phyloP scores from a whole-genome alignment of 768 basidiomycete genomes.

The Boletales sp. region DNA sequence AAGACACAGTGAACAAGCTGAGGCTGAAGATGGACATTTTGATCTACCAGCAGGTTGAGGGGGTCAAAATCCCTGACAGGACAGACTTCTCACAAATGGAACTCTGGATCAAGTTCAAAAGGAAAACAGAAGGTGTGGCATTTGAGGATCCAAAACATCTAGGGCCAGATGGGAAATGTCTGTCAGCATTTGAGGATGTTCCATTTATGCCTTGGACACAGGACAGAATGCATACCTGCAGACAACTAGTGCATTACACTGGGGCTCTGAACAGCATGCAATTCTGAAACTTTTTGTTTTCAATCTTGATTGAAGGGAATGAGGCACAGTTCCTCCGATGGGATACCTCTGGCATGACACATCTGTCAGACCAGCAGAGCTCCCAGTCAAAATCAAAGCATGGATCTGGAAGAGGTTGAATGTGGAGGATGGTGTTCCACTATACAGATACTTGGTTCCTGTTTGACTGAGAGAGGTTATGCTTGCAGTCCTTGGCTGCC shows the following conservation, averaged over 20 bases:
- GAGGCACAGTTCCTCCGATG: conserved; percentile 32
- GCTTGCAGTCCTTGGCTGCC: background rate
- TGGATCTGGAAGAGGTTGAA: background rate
- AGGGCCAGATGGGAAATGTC: background rate
- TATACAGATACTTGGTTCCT: background rate
- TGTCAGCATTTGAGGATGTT: background rate
- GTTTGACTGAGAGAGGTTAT: background rate
- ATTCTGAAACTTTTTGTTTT: conserved; percentile 32
- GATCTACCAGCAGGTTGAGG: background rate
- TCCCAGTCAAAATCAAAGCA: no score
- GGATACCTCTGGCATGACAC: conserved; percentile 23
- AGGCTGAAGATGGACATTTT: conserved; percentile 1
- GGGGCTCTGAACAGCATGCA: conserved; percentile 22
- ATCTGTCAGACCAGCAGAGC: no score
- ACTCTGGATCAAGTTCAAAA: conserved; percentile 9
- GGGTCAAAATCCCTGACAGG: background rate
- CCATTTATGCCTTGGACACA: background rate
- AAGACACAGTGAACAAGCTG: no score
- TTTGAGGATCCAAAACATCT: background rate
- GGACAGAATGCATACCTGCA: background rate
- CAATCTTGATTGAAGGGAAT: conserved; percentile 22
- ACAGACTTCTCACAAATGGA: conserved; percentile 2
- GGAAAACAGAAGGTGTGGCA: background rate
- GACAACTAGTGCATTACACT: conserved; percentile 25
- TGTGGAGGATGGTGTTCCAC: background rate